These are phyloP conservation scores for Penicillium simplicissimum DNA, from an alignment of 495 filamentous ascomycete species.

Conservation along the genomic window DNA sequence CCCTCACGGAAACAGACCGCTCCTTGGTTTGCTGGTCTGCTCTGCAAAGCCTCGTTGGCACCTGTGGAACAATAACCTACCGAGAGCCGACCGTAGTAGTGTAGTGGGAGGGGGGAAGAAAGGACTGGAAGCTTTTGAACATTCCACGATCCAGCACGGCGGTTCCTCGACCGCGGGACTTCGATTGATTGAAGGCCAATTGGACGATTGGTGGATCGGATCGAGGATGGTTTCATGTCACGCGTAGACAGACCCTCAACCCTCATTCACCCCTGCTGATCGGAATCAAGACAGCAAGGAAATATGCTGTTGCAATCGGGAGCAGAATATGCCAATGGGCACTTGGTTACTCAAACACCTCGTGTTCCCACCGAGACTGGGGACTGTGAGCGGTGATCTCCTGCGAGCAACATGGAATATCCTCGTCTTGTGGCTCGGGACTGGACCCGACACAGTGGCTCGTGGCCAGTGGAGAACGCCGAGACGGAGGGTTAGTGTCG, in stretches of 20 bases:
- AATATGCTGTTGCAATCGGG: neutral
- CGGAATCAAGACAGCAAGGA: neutral
- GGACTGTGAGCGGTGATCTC: neutral
- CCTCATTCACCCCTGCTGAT: neutral
- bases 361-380: neutral
- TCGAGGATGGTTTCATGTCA: neutral
- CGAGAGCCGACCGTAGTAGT: neutral
- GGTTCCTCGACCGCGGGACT: neutral
- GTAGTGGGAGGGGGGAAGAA: neutral
- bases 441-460: conserved; percentile 9
- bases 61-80: neutral
- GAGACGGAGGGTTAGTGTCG: neutral
- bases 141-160: neutral
- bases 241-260: neutral
- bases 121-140: neutral
- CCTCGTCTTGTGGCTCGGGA: neutral
- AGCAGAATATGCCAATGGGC: neutral
- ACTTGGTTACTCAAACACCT: neutral
- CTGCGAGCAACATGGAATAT: neutral
- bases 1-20: conserved; percentile 9
- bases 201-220: neutral
- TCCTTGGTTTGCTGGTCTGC: neutral
- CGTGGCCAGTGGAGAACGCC: neutral
- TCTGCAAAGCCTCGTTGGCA: neutral
- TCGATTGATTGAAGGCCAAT: neutral